Conservation (phyloP, 768 basidiomycete species). For the Leccinum variicolor region DNA sequence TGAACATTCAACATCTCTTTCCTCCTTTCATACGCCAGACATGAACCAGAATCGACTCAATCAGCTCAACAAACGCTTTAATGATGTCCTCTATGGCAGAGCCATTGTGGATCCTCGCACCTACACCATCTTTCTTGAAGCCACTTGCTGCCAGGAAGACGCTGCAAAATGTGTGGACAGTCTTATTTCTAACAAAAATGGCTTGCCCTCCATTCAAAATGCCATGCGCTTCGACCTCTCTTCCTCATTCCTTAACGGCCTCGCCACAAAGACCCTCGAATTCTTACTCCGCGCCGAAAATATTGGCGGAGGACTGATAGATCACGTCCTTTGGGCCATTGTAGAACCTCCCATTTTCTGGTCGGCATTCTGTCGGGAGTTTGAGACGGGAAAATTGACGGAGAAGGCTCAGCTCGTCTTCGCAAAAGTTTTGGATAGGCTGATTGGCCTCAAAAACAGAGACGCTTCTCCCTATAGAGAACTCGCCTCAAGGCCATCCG, state of each 20-base stretch:
- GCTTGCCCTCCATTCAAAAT: constrained; percentile 38
- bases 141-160: constrained; percentile 40
- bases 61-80: constrained; percentile 36
- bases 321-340: constrained; percentile 40
- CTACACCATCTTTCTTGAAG: constrained; percentile 44
- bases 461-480: constrained; percentile 36
- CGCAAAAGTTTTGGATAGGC: constrained; percentile 47
- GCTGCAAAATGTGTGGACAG: constrained; percentile 35
- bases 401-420: constrained; percentile 40
- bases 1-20: neutral
- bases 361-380: constrained; percentile 34
- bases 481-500: constrained; percentile 32
- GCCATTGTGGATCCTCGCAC: constrained; percentile 20
- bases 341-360: constrained; percentile 56
- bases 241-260: constrained; percentile 42
- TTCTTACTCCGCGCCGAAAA: constrained; percentile 38
- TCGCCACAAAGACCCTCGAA: constrained; percentile 33
- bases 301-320: constrained; percentile 44
- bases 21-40: neutral
- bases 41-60: constrained; percentile 17
- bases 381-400: constrained; percentile 29
- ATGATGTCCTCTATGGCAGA: constrained; percentile 33
- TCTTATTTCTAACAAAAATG: constrained; percentile 35
- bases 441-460: constrained; percentile 38
- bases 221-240: constrained; percentile 43